Evolutionary conservation across 2,329 filamentous ascomycete species (phyloP).

Genomic region (Xylariaceae sp.): DNA sequence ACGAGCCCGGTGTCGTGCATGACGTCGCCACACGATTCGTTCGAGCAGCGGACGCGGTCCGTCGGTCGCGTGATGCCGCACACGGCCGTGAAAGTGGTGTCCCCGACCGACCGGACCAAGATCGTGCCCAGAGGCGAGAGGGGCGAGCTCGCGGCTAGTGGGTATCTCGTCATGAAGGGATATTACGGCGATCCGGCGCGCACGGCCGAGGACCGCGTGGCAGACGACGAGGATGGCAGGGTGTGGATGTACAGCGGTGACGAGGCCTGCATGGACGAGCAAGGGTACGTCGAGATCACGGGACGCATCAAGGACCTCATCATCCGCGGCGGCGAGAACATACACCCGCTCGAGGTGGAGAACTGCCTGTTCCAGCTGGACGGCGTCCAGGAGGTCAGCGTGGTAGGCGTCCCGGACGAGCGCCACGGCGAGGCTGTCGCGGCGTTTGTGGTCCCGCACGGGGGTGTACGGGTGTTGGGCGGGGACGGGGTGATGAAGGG

Average conservation of each 20-base stretch:
- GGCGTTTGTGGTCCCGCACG: constrained; percentile 66
- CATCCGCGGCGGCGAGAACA: constrained; percentile 92
- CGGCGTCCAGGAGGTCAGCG: constrained; percentile 66
- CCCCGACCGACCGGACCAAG: constrained; percentile 52
- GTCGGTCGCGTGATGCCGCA: constrained; percentile 84
- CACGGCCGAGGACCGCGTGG: constrained; percentile 60
- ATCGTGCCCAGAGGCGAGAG: constrained; percentile 59
- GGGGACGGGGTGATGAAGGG: constrained; percentile 17
- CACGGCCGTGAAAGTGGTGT: constrained; percentile 70
- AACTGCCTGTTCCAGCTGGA: constrained; percentile 71
- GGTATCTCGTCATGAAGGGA: constrained; percentile 85
- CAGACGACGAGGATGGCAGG: constrained; percentile 27
- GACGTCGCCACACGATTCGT: constrained; percentile 72
- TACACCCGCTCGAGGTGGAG: constrained; percentile 89
- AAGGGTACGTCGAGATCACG: constrained; percentile 84
- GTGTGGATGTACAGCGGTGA: constrained; percentile 93
- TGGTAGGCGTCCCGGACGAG: constrained; percentile 78
- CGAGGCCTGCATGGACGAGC: constrained; percentile 75
- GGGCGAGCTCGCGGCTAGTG: constrained; percentile 77
- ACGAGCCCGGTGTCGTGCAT: constrained; percentile 74
- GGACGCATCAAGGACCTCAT: constrained; percentile 93
- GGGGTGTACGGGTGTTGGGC: constrained; percentile 29
- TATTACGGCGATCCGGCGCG: constrained; percentile 73
- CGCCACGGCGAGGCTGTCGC: constrained; percentile 81
- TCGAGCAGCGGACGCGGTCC: constrained; percentile 64